Conservation (phyloP, 2,329 filamentous ascomycete genomes). For the Gnomoniopsis smithogilvyi region DNA sequence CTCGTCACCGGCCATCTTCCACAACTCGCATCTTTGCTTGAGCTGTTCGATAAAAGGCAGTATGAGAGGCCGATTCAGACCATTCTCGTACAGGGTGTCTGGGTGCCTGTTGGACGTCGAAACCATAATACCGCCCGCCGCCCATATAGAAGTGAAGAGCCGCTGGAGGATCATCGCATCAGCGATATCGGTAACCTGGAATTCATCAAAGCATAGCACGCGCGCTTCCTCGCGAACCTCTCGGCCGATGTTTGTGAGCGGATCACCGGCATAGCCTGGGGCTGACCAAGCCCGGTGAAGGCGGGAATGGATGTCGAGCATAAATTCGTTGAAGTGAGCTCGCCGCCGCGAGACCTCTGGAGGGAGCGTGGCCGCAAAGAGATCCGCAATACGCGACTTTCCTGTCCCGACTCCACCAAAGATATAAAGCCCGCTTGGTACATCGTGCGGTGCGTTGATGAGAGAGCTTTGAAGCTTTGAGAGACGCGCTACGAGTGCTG, state of each 20-base stretch:
- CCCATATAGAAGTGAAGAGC: neutral
- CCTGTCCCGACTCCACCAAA: neutral
- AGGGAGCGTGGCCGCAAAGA: neutral
- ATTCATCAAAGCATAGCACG: neutral
- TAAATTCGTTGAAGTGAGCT: neutral
- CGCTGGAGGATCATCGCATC: neutral
- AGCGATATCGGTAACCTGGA: neutral
- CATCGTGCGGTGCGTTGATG: neutral
- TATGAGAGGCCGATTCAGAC: neutral
- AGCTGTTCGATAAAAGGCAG: neutral
- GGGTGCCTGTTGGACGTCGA: neutral
- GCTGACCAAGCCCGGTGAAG: neutral
- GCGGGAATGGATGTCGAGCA: neutral
- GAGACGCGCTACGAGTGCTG: neutral
- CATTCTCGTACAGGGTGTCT: neutral
- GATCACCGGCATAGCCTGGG: neutral
- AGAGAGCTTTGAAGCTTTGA: neutral
- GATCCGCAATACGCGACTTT: neutral
- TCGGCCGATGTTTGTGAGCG: neutral
- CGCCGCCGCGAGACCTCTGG: neutral
- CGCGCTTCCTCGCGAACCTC: neutral
- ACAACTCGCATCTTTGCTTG: neutral
- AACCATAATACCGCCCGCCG: neutral
- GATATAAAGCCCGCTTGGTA: neutral
- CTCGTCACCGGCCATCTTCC: neutral